Conservation (phyloP, 1,284 basidiomycete species). For the Inonotus obliquus region DNA sequence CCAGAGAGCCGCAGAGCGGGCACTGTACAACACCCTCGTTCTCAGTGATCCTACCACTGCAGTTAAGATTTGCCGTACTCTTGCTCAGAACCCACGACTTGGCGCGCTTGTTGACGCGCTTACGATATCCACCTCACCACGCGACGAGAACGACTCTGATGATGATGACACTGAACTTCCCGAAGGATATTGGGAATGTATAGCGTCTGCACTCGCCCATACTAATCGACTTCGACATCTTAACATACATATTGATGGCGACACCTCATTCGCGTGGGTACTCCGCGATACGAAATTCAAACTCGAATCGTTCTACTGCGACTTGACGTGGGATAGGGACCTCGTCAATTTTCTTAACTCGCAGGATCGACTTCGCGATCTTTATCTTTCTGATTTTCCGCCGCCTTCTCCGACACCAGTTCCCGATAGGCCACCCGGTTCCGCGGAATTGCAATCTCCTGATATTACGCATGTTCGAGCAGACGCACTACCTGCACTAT, state of each 20-base stretch:
- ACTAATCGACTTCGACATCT: conserved; percentile 45
- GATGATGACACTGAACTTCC: conserved; percentile 23
- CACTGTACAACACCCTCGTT: conserved; percentile 54
- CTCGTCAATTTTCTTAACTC: conserved; percentile 50
- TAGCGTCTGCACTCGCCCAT: conserved; percentile 44
- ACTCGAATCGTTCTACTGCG: conserved; percentile 56
- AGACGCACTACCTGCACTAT: conserved; percentile 41
- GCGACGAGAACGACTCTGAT: conserved; percentile 20
- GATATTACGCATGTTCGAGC: conserved; percentile 27
- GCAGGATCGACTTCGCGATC: conserved; percentile 47
- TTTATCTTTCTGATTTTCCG: conserved; percentile 53
- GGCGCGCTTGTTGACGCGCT: conserved; percentile 48
- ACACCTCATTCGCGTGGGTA: conserved; percentile 48
- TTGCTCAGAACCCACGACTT: conserved; percentile 42
- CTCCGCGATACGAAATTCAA: conserved; percentile 44
- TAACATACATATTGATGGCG: conserved; percentile 44
- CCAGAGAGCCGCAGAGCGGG: conserved; percentile 47
- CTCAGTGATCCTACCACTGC: conserved; percentile 37
- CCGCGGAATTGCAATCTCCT: conserved; percentile 15
- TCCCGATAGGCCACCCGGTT: neutral
- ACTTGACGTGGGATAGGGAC: conserved; percentile 54
- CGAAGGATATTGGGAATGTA: conserved; percentile 43
- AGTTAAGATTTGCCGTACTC: conserved; percentile 40
- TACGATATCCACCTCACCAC: conserved; percentile 25
- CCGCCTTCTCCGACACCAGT: neutral